Evolutionary conservation across 2,329 filamentous ascomycete species (phyloP).

Genomic region (Claviceps lovelessii): DNA sequence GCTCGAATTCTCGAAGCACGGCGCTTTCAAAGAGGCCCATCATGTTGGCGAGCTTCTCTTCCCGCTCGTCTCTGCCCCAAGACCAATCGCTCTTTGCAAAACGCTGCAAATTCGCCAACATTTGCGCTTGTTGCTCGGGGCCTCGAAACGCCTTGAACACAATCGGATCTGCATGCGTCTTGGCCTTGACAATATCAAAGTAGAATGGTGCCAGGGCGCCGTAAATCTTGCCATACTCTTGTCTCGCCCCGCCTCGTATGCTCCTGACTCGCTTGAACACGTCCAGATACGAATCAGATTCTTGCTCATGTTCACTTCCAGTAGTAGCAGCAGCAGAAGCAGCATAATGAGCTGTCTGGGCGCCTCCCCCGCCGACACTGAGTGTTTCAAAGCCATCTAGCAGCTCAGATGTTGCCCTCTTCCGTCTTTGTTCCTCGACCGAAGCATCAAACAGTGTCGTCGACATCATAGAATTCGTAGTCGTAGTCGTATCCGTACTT

Average conservation of each 20-base stretch:
- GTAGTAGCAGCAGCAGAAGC: conserved; percentile 7
- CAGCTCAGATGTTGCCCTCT: conserved; percentile 19
- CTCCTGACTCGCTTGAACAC: conserved; percentile 61
- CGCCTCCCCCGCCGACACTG: conserved; percentile 29
- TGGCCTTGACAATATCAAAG: conserved; percentile 58
- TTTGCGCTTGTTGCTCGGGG: conserved; percentile 78
- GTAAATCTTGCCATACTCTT: conserved; percentile 86
- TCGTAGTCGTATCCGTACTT: not conserved
- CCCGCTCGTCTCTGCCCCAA: conserved; percentile 55
- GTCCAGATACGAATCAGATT: conserved; percentile 50
- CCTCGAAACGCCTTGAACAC: conserved; percentile 79
- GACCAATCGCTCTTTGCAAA: conserved; percentile 75
- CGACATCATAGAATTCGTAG: too few relatives aligned
- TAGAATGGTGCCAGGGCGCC: conserved; percentile 82
- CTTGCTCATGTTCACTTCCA: conserved; percentile 33
- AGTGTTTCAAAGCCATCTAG: conserved; percentile 71
- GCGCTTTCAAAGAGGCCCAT: conserved; percentile 78
- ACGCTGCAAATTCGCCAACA: conserved; percentile 64
- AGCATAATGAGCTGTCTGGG: conserved; percentile 4
- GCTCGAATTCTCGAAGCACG: conserved; percentile 80
- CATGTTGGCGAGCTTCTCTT: conserved; percentile 60
- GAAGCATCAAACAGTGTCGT: conserved; percentile 62
- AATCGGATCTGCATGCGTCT: conserved; percentile 63
- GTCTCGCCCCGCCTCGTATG: conserved; percentile 67
- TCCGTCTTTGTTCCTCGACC: conserved; percentile 47